Base-by-base conservation (phyloP, 2,329 filamentous ascomycete genomes). In the Pseudogymnoascus destructans region DNA sequence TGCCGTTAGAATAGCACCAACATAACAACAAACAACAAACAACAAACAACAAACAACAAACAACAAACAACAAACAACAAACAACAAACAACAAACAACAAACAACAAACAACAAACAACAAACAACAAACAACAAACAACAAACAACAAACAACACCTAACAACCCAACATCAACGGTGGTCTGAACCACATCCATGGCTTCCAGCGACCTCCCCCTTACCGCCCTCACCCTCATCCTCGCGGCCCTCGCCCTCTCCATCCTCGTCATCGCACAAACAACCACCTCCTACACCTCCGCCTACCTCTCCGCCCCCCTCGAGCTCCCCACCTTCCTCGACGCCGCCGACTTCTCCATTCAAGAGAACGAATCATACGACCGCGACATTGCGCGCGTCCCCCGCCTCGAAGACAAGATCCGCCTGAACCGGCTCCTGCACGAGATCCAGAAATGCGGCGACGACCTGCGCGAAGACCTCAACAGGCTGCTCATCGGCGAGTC, bases 331-430 rank as follows among this genome's bases (percentile, higher is more conserved):
- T 81, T 84, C 64, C 69, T 83, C 65, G 80, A 84, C 66, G 75
- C 78, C 13, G 75, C 81, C 65, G 80, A 84, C 67, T 80, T 76
- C 65, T 66, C 80, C 36, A 74, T 82, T 55, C 73, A 78, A 63
- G 82, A 85, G 68, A 84, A 84, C 65, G 81, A 84, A 69, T 79
- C 75, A 65, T 84, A 84, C 67, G 79, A 84, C 68, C 73, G 75
- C 64, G 80, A 85, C 64, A 74, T 84, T 54, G 72, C 75, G 58
- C 78, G 77, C 60, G 75, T 84, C 36, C 74, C 74, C 66, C 77
- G 77, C 38, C 73, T 84, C 27, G 81, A 84, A 62, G 81, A 85
- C 68, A 83, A 83, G 72, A 66, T 84, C 54, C 79, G 81, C 55
- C 74, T 85, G 38, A 74, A 72, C 61, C 74, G 75, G 40, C 71